These are phyloP conservation scores for Firmiana major DNA, from an alignment of 345 rosid genomes.

Conservation along the genomic window DNA sequence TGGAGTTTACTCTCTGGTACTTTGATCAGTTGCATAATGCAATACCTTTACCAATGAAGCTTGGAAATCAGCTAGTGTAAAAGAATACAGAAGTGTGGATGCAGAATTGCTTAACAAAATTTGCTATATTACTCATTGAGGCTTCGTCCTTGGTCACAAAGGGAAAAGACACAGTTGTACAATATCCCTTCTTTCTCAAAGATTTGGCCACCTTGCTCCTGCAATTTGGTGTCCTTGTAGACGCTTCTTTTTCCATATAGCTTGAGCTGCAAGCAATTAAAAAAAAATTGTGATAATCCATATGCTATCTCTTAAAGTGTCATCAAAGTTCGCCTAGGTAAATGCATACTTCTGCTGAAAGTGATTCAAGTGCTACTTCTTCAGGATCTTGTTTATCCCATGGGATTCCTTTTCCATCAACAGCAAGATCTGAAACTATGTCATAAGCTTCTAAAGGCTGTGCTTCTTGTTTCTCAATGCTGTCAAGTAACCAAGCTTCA, in stretches of 20 bases:
- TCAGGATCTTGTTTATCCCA: conserved; percentile 65
- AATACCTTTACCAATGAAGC: conserved; percentile 41
- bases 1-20: conserved; percentile 54
- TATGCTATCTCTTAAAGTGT: no score
- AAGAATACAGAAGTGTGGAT: background rate
- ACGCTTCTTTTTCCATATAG: conserved; percentile 68
- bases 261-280: conserved; percentile 48
- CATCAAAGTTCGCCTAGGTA: background rate
- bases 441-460: conserved; percentile 67
- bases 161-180: conserved; percentile 68
- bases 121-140: conserved; percentile 47
- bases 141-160: conserved; percentile 63
- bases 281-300: background rate
- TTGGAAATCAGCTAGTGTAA: background rate
- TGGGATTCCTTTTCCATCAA: conserved; percentile 62
- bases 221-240: conserved; percentile 51
- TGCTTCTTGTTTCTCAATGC: conserved; percentile 63
- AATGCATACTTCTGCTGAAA: conserved; percentile 44
- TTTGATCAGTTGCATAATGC: conserved; percentile 61
- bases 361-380: conserved; percentile 53
- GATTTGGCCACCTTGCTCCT: conserved; percentile 51
- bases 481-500: conserved; percentile 68
- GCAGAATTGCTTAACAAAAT: background rate
- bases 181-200: conserved; percentile 63
- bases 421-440: conserved; percentile 50